A percentile compares a stretch with the other conserved stretches of the same genome.
Conservation (phyloP, 2,329 filamentous ascomycete species). For the Ambrosiella cleistominuta region DNA sequence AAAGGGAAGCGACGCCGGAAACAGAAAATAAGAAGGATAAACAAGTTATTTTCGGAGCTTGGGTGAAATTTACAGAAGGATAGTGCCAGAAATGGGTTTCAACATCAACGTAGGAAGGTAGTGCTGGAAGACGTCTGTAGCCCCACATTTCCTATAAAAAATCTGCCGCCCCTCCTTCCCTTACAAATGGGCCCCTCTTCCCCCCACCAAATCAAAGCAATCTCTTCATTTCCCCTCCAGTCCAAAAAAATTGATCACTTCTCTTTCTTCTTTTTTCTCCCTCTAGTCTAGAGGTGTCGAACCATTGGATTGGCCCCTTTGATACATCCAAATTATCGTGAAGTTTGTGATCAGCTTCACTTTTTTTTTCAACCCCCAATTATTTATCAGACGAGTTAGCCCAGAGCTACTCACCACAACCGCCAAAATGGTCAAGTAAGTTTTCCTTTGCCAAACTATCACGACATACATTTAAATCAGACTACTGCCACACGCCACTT, state of each 20-base stretch:
- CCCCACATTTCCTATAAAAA: conserved; percentile 11
- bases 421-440: conserved; percentile 99
- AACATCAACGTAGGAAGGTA: background rate
- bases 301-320: conserved; percentile 12
- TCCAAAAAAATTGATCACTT: conserved; percentile 7
- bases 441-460: conserved; percentile 20
- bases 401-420: conserved; percentile 35
- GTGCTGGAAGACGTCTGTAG: background rate
- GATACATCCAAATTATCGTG: conserved; percentile 13
- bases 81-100: too few species aligned
- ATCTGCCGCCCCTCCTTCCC: conserved; percentile 11
- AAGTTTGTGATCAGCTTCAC: conserved; percentile 26
- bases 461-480: background rate
- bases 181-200: conserved; percentile 10
- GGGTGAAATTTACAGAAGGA: too few species aligned
- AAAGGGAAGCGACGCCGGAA: too few species aligned
- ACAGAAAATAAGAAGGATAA: too few species aligned
- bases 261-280: conserved; percentile 8
- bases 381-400: conserved; percentile 16
- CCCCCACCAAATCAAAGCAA: conserved; percentile 6
- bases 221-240: conserved; percentile 10
- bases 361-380: conserved; percentile 20
- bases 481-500: background rate
- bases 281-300: conserved; percentile 11
- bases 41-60: too few species aligned